A percentile compares a stretch with the other conserved stretches of the same genome.
Evolutionary conservation across 768 basidiomycete species (phyloP).

Genomic region (Tulasnella calospora): DNA sequence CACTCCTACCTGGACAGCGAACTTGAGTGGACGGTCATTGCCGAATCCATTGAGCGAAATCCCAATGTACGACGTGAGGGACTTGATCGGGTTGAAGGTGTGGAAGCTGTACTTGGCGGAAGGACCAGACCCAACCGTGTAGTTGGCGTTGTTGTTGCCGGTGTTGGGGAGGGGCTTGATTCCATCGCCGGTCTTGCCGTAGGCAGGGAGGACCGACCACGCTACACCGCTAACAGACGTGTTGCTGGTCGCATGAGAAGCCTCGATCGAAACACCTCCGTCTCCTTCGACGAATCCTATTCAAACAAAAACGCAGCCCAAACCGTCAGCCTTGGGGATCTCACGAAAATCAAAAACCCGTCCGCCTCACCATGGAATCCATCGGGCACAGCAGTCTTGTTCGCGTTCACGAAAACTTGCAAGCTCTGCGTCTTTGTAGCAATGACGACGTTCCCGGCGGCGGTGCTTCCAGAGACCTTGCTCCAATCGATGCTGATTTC

Average conservation of each 20-base stretch:
- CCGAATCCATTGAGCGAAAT: constrained; percentile 54
- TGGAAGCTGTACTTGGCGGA: constrained; percentile 61
- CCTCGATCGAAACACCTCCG: constrained; percentile 62
- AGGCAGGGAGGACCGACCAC: constrained; percentile 57
- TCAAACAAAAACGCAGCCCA: neutral
- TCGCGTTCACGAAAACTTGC: constrained; percentile 35
- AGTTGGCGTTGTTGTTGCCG: constrained; percentile 49
- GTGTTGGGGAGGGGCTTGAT: constrained; percentile 55
- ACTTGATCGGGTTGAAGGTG: constrained; percentile 49
- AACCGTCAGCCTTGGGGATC: neutral
- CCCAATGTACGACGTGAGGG: constrained; percentile 47
- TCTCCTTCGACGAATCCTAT: constrained; percentile 58
- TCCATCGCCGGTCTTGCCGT: constrained; percentile 56
- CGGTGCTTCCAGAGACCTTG: constrained; percentile 31
- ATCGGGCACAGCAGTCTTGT: constrained; percentile 38
- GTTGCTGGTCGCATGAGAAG: constrained; percentile 53
- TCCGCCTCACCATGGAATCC: constrained; percentile 48
- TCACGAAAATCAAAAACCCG: constrained; percentile 16
- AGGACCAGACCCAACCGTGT: constrained; percentile 59
- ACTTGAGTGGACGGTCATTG: constrained; percentile 46
- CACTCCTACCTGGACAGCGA: constrained; percentile 40
- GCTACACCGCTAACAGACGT: constrained; percentile 48
- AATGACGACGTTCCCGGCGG: constrained; percentile 44
- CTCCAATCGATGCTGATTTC: constrained; percentile 58
- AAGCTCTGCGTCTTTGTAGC: constrained; percentile 46